Evolutionary conservation across 768 basidiomycete species (phyloP), one percentile per base, ranked within the genome.

Genomic region (Mycena maculata): DNA sequence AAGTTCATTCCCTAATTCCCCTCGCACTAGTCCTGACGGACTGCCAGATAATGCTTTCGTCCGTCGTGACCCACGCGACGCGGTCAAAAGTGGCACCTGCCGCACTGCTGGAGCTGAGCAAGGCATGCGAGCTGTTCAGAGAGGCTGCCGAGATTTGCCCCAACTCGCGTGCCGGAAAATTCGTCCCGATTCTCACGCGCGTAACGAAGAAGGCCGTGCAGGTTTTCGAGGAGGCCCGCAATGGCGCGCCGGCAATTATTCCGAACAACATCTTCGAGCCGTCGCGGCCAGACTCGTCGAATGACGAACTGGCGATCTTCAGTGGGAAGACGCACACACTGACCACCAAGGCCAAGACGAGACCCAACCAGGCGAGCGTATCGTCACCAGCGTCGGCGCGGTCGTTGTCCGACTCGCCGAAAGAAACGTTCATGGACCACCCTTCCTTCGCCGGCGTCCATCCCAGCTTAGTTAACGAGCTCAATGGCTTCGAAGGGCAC

Each of bases 251-350:
- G 10, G 74, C 82, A 2, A 77, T 77, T 52, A 79, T 82, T 54
- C 83, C 82, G 18, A 83, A 82, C 68, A 88, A 90, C 76, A 90
- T 90, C 30, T 92, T 92, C 76, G 79, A 82, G 23, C 80, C 85
- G 11, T 85, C 88, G 0, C 68, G 78, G 15, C 67, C 75, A 13
- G 77, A 79, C 27, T 85, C 84, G 41, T 76, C 79, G n/a, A 84
- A 88, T 60, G 92, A 93, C 73, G 91, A 92, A 72, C 77, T 93
- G 25, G 86, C 87, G 8, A 91, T 93, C 27, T 93, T 93, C 75
- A 87, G 90, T 53, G 92, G 92, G n/a, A 86, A 88, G 72, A 92
- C 88, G 12, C 86, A 90, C 65, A 90, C 87, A 0, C 80, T 92
- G 25, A 79, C 81, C 11, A 88, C 87, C 0, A 87, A 86, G 62